These are phyloP conservation scores for Russula abietina DNA, from an alignment of 768 basidiomycete species.

Conservation along the genomic window DNA sequence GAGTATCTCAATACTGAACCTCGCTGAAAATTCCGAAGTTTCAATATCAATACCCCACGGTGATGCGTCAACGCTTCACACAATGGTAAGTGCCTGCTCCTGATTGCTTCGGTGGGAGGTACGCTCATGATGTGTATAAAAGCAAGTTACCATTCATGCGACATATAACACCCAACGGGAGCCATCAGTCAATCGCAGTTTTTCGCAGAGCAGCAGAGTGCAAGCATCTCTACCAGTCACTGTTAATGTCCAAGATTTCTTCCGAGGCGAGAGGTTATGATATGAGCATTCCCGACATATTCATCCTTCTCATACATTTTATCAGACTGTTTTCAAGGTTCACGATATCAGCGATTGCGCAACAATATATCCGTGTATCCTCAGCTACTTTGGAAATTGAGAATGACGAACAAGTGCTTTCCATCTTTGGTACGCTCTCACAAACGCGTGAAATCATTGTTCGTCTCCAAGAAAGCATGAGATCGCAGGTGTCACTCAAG, in stretches of 20 bases:
- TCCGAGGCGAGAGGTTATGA: conserved; percentile 72
- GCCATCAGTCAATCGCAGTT: conserved; percentile 45
- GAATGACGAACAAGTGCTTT: conserved; percentile 43
- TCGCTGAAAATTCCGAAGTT: conserved; percentile 42
- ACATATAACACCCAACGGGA: conserved; percentile 60
- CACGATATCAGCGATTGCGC: conserved; percentile 75
- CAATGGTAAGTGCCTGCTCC: conserved; percentile 46
- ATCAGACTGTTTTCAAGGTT: conserved; percentile 84
- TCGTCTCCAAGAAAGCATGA: conserved; percentile 26
- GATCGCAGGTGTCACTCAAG: conserved; percentile 5
- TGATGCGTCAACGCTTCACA: conserved; percentile 53
- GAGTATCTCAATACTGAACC: conserved; percentile 42
- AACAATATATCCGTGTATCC: conserved; percentile 71
- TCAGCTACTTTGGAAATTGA: conserved; percentile 50
- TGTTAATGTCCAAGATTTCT: conserved; percentile 96
- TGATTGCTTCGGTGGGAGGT: background rate
- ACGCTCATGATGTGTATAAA: conserved; percentile 9
- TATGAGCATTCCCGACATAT: background rate
- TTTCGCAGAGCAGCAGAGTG: conserved; percentile 51
- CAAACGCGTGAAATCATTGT: conserved; percentile 47
- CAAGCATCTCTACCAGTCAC: conserved; percentile 74
- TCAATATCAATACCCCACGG: conserved; percentile 59
- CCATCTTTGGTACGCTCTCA: conserved; percentile 44
- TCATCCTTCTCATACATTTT: conserved; percentile 2
- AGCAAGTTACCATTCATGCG: conserved; percentile 66